Percentiles rank a stretch among this genome's conserved stretches.
These are phyloP conservation scores for Aspergillus sojae DNA, from an alignment of 2,329 filamentous ascomycete species.

Conservation along the genomic window DNA sequence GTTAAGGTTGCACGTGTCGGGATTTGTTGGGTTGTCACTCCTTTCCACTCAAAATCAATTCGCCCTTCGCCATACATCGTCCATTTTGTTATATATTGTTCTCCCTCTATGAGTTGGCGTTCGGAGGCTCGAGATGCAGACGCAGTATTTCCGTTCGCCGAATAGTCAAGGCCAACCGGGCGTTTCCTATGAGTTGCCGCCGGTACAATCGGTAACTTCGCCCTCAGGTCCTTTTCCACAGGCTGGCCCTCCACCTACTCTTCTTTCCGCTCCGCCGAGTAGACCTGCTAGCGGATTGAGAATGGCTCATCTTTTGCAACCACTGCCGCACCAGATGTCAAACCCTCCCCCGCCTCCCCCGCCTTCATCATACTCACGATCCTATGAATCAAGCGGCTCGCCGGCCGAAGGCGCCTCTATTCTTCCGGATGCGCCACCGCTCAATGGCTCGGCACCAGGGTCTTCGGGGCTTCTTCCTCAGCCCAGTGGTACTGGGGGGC, in stretches of 20 bases:
- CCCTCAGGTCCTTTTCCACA: constrained; percentile 31
- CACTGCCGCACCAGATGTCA: constrained; percentile 31
- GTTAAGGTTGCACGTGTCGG: constrained; percentile 7
- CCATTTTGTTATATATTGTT: not conserved
- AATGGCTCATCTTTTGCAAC: constrained; percentile 46
- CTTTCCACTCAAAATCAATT: constrained; percentile 1
- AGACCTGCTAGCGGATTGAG: constrained; percentile 43
- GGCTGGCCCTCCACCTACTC: constrained; percentile 25
- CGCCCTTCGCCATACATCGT: not conserved
- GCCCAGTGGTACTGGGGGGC: constrained; percentile 50
- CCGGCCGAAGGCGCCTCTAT: constrained; percentile 41
- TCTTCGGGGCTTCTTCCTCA: constrained; percentile 34
- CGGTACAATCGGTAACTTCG: constrained; percentile 40
- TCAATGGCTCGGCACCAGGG: constrained; percentile 46
- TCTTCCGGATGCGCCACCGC: constrained; percentile 35
- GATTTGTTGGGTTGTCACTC: constrained; percentile 5
- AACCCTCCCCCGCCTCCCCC: constrained; percentile 25
- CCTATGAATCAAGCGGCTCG: constrained; percentile 45
- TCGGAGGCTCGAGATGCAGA: constrained; percentile 33
- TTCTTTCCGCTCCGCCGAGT: constrained; percentile 42
- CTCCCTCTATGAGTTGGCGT: constrained; percentile 23
- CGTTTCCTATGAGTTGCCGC: constrained; percentile 36
- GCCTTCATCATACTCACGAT: constrained; percentile 37
- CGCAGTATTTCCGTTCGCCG: constrained; percentile 34
- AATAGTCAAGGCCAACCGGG: constrained; percentile 27